Conservation (phyloP, 106 monocot genomes). For the Iris macrosiphon region DNA sequence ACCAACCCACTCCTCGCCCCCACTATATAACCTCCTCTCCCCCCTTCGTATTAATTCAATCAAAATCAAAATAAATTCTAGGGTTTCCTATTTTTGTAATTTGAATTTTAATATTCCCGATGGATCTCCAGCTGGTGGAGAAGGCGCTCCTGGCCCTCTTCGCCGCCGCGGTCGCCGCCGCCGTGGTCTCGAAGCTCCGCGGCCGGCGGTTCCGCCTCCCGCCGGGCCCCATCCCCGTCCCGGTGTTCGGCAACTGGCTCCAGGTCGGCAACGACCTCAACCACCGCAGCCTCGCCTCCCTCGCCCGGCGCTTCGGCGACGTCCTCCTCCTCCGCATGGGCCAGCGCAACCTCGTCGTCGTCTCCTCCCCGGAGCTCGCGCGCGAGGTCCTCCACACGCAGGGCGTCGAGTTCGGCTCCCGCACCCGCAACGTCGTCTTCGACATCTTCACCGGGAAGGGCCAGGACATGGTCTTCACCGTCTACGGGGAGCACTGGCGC, state of each 20-base stretch:
- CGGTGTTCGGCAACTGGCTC: slow-evolving; percentile 77
- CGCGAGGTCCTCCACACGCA: slow-evolving; percentile 75
- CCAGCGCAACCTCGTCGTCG: slow-evolving; percentile 61
- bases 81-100: no score
- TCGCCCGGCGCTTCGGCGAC: slow-evolving; percentile 59
- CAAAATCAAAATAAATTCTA: no score
- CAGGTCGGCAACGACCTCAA: slow-evolving; percentile 81
- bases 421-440: slow-evolving; percentile 81
- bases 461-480: slow-evolving; percentile 93
- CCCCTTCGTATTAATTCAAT: no score
- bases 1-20: no score
- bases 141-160: slow-evolving; percentile 75
- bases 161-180: slow-evolving; percentile 43
- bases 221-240: slow-evolving; percentile 55
- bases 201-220: slow-evolving; percentile 69
- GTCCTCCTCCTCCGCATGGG: slow-evolving; percentile 69
- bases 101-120: no score
- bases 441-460: slow-evolving; percentile 84
- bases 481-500: slow-evolving; percentile 84
- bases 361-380: slow-evolving; percentile 62
- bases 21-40: no score
- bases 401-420: slow-evolving; percentile 81
- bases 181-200: slow-evolving; percentile 49
- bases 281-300: slow-evolving; percentile 48
- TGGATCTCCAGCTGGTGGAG: slow-evolving; percentile 68